Percentiles rank a stretch among this genome's conserved stretches.
These are phyloP conservation scores for Parafenestella ontariensis DNA, from an alignment of 2,329 filamentous ascomycete genomes.

Conservation along the genomic window DNA sequence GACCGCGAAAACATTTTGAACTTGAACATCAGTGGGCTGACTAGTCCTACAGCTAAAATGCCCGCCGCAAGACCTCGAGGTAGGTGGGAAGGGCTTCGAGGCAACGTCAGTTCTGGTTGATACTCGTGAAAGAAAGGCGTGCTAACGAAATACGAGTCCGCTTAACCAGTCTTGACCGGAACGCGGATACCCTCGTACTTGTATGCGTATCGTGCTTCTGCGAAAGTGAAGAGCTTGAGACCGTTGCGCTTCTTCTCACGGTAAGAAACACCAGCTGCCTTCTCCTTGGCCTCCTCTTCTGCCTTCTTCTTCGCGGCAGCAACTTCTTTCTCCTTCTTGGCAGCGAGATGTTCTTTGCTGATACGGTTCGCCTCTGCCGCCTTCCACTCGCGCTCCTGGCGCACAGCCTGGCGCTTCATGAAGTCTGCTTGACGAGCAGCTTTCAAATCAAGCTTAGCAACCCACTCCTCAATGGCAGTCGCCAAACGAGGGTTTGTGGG, in stretches of 20 bases:
- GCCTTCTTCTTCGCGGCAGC: background rate
- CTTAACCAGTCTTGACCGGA: background rate
- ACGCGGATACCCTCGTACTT: background rate
- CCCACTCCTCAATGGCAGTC: background rate
- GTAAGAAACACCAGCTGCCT: conserved; percentile 3
- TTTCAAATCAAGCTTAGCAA: background rate
- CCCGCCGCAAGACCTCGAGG: too few species aligned
- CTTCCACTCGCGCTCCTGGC: background rate
- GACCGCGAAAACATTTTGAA: too few species aligned
- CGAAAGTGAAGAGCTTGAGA: background rate
- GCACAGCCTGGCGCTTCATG: background rate
- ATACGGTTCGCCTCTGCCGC: background rate
- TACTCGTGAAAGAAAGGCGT: too few species aligned
- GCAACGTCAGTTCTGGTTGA: too few species aligned
- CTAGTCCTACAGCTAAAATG: too few species aligned
- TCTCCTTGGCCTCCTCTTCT: background rate
- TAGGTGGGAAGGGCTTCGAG: too few species aligned
- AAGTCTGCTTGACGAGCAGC: background rate
- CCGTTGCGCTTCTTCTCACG: conserved; percentile 3
- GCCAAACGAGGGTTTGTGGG: background rate
- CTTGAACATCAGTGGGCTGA: too few species aligned
- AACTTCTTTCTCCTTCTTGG: background rate
- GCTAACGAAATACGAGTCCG: too few species aligned
- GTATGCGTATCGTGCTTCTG: conserved; percentile 1
- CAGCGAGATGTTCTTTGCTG: background rate